Conservation (phyloP, 495 filamentous ascomycete species). For the Lineolata rhizophorae region DNA sequence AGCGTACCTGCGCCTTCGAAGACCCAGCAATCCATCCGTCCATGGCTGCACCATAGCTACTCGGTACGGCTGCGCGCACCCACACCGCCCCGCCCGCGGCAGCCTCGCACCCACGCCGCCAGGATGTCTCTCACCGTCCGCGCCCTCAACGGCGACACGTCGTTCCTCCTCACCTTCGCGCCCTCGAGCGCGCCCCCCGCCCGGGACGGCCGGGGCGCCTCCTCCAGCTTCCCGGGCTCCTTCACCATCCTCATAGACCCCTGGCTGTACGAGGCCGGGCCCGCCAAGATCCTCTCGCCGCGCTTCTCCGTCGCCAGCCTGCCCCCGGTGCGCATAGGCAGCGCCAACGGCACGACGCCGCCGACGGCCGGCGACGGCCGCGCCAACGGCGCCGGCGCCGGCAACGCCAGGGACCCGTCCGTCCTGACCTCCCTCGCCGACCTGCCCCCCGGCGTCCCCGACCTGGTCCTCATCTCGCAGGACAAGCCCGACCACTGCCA, state of each 20-base stretch:
- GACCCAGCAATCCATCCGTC: too few relatives aligned
- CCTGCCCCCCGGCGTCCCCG: slow-evolving; percentile 33
- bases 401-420: too few relatives aligned
- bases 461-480: slow-evolving; percentile 48
- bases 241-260: slow-evolving; percentile 51
- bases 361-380: slow-evolving; percentile 17
- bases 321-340: too few relatives aligned
- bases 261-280: slow-evolving; percentile 44
- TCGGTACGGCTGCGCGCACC: too few relatives aligned
- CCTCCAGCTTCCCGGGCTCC: slow-evolving; percentile 21
- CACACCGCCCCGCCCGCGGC: not conserved
- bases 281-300: slow-evolving; percentile 35
- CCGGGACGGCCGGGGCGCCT: slow-evolving; percentile 6
- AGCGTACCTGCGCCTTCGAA: too few relatives aligned
- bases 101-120: too few relatives aligned
- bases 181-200: slow-evolving; percentile 21
- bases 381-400: too few relatives aligned
- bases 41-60: too few relatives aligned
- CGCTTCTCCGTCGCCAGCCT: too few relatives aligned
- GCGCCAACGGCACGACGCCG: slow-evolving; percentile 26
- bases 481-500: slow-evolving; percentile 52
- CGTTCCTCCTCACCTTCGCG: slow-evolving; percentile 43
- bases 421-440: slow-evolving; percentile 37
- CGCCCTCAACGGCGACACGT: slow-evolving; percentile 46
- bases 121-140: slow-evolving; percentile 43